Conservation (phyloP, 192 early-diverging fungal species). For the Backusella sp. region DNA sequence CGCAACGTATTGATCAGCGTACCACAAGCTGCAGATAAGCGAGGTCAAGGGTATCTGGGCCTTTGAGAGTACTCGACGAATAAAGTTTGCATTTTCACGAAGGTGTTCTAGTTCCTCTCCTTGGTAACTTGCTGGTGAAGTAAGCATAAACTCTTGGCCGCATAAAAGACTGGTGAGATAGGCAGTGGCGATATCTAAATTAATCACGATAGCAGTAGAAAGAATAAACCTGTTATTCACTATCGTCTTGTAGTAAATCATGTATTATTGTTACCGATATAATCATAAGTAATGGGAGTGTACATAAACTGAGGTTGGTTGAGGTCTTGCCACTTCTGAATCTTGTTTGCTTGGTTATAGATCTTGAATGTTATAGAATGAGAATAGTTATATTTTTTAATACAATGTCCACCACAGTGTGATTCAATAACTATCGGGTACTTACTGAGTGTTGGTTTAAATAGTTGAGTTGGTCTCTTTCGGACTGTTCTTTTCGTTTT, state of each 20-base stretch:
- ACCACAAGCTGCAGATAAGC: slow-evolving; percentile 45
- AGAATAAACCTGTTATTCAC: background rate
- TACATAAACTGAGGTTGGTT: slow-evolving; percentile 35
- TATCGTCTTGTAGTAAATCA: no score
- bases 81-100: slow-evolving; percentile 42
- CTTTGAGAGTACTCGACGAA: slow-evolving; percentile 42
- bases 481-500: slow-evolving; percentile 33
- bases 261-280: slow-evolving; percentile 38
- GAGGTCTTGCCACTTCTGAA: slow-evolving; percentile 34
- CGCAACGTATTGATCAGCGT: slow-evolving; percentile 46
- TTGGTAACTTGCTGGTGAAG: background rate
- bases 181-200: slow-evolving; percentile 47
- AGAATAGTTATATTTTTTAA: background rate
- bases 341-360: slow-evolving; percentile 41
- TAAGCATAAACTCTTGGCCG: slow-evolving; percentile 34
- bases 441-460: slow-evolving; percentile 37
- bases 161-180: slow-evolving; percentile 44
- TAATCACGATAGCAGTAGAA: background rate
- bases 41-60: slow-evolving; percentile 51
- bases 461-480: slow-evolving; percentile 27
- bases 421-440: background rate
- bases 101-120: background rate
- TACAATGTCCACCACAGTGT: background rate
- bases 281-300: slow-evolving; percentile 40
- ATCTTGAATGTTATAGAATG: background rate